Percentiles rank a stretch among this genome's conserved stretches.
Evolutionary conservation across 345 rosid species (phyloP).

Genomic region (Kernera saxatilis): DNA sequence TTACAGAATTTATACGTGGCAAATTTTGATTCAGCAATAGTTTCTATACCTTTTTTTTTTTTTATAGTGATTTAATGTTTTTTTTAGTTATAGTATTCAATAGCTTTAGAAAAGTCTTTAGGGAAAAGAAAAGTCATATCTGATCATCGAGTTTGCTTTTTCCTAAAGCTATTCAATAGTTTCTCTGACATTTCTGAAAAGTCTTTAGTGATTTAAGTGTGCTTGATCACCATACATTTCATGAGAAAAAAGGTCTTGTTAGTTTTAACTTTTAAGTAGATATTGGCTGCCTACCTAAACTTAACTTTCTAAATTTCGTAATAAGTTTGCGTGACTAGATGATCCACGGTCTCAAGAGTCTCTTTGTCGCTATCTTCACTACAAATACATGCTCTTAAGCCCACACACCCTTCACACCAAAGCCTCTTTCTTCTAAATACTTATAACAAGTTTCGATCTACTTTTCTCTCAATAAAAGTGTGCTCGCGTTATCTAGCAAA

Average conservation of each 20-base stretch:
- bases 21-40: background rate
- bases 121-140: no score
- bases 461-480: no score
- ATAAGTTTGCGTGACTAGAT: background rate
- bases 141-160: no score
- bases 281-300: background rate
- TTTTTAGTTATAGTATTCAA: background rate
- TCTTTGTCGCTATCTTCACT: background rate
- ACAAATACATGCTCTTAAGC: constrained; percentile 1
- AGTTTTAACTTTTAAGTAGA: no score
- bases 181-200: no score
- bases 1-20: background rate
- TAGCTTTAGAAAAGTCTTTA: background rate
- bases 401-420: background rate
- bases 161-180: no score
- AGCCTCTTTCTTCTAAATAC: background rate
- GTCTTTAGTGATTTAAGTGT: no score
- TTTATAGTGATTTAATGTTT: background rate
- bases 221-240: no score
- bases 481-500: background rate
- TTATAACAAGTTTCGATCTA: no score
- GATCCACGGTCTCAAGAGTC: background rate
- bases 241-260: no score
- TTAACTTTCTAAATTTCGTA: background rate
- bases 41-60: background rate